These are phyloP conservation scores for Corchorus capsularis DNA, from an alignment of 345 rosid genomes.

Conservation along the genomic window DNA sequence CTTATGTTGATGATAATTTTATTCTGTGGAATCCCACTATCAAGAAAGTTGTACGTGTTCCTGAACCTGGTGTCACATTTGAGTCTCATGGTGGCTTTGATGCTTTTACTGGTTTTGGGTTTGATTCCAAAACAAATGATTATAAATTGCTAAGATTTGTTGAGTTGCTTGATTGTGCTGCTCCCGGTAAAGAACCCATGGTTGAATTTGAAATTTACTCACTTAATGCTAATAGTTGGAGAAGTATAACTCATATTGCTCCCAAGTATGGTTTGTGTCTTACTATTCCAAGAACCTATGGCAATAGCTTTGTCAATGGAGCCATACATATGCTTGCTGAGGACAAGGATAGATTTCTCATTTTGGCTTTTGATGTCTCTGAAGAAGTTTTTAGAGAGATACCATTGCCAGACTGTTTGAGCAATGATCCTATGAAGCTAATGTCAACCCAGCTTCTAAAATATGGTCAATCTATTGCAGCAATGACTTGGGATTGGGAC, in stretches of 20 bases:
- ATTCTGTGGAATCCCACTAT: neutral
- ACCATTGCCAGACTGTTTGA: neutral
- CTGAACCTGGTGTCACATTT: neutral
- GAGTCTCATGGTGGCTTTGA: neutral
- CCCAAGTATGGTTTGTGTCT: too few relatives aligned
- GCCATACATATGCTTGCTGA: neutral
- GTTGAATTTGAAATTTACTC: neutral
- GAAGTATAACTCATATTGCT: too few relatives aligned
- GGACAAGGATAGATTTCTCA: neutral
- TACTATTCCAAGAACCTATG: too few relatives aligned
- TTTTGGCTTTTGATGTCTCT: neutral
- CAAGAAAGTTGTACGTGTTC: neutral
- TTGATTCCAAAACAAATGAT: neutral
- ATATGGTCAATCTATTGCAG: neutral
- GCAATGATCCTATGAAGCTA: neutral
- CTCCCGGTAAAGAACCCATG: neutral
- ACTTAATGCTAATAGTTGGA: neutral
- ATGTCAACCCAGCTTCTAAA: neutral
- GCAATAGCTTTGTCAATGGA: too few relatives aligned
- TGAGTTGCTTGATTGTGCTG: neutral
- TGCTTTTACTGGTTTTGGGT: neutral
- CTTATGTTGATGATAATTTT: too few relatives aligned
- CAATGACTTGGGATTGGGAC: neutral
- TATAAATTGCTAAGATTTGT: neutral
- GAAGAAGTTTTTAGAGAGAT: neutral